Evolutionary conservation across 1,284 basidiomycete genomes (phyloP).

Genomic region (Apiotrichum siamense): DNA sequence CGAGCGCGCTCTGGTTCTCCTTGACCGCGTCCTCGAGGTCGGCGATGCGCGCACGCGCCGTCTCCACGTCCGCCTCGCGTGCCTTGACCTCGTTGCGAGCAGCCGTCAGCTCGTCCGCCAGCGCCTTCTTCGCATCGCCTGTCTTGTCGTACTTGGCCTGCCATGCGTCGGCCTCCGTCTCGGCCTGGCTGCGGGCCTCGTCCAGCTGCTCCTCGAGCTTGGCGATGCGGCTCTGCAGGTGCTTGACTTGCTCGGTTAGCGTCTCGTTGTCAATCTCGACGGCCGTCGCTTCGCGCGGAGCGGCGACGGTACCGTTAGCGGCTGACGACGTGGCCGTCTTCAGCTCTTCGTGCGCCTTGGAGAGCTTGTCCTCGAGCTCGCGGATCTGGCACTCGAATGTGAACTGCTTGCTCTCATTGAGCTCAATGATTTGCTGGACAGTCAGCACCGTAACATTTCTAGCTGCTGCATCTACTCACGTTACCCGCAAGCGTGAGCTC

Average conservation of each 20-base stretch:
- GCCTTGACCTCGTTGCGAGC: constrained; percentile 60
- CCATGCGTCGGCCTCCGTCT: constrained; percentile 64
- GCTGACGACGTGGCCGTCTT: not conserved
- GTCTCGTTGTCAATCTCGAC: constrained; percentile 90
- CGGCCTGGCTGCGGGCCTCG: constrained; percentile 63
- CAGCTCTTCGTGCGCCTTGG: constrained; percentile 12
- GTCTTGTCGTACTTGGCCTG: constrained; percentile 62
- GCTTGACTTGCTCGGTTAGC: constrained; percentile 75
- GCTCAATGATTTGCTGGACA: constrained; percentile 75
- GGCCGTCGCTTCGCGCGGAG: constrained; percentile 53
- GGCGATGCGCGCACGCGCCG: constrained; percentile 59
- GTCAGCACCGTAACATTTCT: too few relatives aligned
- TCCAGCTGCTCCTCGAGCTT: constrained; percentile 79
- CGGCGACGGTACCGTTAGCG: constrained; percentile 6
- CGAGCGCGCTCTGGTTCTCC: constrained; percentile 80
- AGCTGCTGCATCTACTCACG: constrained; percentile 25
- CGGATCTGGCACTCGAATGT: constrained; percentile 67
- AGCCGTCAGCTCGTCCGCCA: constrained; percentile 61
- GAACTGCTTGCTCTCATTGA: constrained; percentile 77
- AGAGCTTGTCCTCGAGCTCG: constrained; percentile 54
- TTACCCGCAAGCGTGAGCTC: constrained; percentile 42
- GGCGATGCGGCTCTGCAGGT: constrained; percentile 70
- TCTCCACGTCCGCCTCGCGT: constrained; percentile 58
- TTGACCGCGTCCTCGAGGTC: constrained; percentile 82
- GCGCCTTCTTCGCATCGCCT: constrained; percentile 69